These are phyloP conservation scores for Rhizophora mangle DNA, from an alignment of 345 rosid species.

Conservation along the genomic window DNA sequence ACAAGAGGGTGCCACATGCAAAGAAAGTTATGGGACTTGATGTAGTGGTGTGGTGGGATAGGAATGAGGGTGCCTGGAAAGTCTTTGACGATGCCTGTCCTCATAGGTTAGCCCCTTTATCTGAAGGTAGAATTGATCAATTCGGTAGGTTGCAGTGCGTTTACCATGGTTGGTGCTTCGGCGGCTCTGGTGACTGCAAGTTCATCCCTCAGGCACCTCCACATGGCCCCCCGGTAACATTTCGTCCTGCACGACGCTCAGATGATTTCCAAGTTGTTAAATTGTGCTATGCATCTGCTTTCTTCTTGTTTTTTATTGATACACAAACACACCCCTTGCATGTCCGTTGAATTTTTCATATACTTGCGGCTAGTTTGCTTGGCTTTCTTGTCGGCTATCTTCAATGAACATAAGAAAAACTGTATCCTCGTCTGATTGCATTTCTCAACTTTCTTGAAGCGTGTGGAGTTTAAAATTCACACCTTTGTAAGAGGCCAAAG, in stretches of 20 bases:
- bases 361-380: too few relatives aligned
- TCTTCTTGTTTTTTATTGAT: too few relatives aligned
- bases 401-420: too few relatives aligned
- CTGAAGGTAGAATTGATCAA: slow-evolving; percentile 79
- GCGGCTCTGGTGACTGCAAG: slow-evolving; percentile 73
- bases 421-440: too few relatives aligned
- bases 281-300: too few relatives aligned
- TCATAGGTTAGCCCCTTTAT: slow-evolving; percentile 70
- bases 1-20: slow-evolving; percentile 65
- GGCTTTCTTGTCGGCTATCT: too few relatives aligned
- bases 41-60: slow-evolving; percentile 87
- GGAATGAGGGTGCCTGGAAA: slow-evolving; percentile 58
- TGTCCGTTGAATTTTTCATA: too few relatives aligned
- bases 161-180: slow-evolving; percentile 90
- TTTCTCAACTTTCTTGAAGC: too few relatives aligned
- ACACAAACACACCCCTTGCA: too few relatives aligned
- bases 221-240: slow-evolving; percentile 68
- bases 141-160: slow-evolving; percentile 83
- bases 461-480: too few relatives aligned
- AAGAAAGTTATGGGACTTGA: slow-evolving; percentile 78
- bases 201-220: slow-evolving; percentile 78
- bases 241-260: neutral
- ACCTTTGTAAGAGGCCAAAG: too few relatives aligned
- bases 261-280: too few relatives aligned
- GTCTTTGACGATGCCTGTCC: slow-evolving; percentile 73